Evolutionary conservation across 2,329 filamentous ascomycete genomes (phyloP), one percentile per base, ranked within the genome.

Genomic region (Chalara sp.): DNA sequence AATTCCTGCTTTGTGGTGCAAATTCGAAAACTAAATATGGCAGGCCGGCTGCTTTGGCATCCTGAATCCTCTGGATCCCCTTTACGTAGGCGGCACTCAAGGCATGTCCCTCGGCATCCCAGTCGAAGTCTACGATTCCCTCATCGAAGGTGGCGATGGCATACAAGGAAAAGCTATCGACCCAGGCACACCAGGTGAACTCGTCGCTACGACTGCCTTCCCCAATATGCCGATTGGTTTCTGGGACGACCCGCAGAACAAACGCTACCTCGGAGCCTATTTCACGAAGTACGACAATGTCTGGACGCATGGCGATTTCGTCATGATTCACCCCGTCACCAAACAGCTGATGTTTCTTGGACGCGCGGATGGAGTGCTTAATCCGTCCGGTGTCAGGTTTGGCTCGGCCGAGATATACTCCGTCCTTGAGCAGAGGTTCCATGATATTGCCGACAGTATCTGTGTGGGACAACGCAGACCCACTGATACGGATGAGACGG

Each of bases 281-380:
- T 86, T 85, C 61, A 75, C 71, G 1, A 77, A 81, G 45, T 86
- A 81, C 68, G 69, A 76, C 6, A 71, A 81, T 50, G 86, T 87
- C 1, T 93, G 88, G 89, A 86, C 86, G 0, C 89, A 93, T 56
- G 88, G 88, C 28, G 89, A 93, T 62, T 92, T 91, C 64, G 83
- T 88, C 60, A 76, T 78, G 35, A 70, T 87, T 11, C 81, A 92
- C 61, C 86, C 87, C 0, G 57, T 69, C 4, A 91, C 87, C 1
- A 78, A 80, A 6, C 77, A 80, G 44, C 65, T 89, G 5, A 65
- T 78, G 10, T 84, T 91, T 58, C 75, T 88, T 0, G 86, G 86
- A 1, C 76, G 87, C 1, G 84, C 81, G 2, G 88, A 93, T 61
- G 88, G 87, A 10, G 87, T 93, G 2, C 69, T 93, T 47, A 93